Evolutionary conservation across 768 basidiomycete genomes (phyloP).

Genomic region (Phlebiopsis flavidoalba): DNA sequence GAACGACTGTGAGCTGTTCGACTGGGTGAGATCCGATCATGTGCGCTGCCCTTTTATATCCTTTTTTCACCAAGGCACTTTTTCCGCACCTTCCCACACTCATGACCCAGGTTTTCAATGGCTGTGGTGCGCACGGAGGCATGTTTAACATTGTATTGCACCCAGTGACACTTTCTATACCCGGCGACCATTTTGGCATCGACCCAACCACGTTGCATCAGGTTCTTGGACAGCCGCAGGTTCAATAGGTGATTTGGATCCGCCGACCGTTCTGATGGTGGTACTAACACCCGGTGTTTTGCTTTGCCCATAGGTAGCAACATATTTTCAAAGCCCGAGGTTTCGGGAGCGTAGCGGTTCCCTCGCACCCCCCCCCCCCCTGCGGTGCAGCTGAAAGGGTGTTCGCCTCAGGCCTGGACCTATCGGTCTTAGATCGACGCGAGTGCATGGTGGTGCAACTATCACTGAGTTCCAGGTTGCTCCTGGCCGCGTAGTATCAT

Average conservation of each 20-base stretch:
- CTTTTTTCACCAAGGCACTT: not conserved
- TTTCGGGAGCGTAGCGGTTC: not conserved
- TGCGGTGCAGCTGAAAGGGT: not conserved
- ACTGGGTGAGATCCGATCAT: not conserved
- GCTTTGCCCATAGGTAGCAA: not conserved
- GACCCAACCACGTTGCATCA: not conserved
- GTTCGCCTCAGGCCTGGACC: not conserved
- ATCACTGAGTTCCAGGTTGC: no score
- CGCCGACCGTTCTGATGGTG: not conserved
- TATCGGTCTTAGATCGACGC: not conserved
- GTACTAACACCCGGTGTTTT: not conserved
- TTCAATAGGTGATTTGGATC: not conserved
- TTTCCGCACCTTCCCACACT: no score
- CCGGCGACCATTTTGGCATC: not conserved
- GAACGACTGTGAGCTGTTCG: not conserved
- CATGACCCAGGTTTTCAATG: not conserved
- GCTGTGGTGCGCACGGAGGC: not conserved
- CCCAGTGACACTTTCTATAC: not conserved
- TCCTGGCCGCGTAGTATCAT: no score
- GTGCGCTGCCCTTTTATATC: not conserved
- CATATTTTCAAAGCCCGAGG: not conserved
- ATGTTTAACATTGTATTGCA: not conserved
- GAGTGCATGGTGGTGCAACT: no score
- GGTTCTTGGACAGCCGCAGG: not conserved
- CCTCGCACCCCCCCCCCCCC: no score